Evolutionary conservation across 495 filamentous ascomycete genomes (phyloP), one percentile per base, ranked within the genome.

Genomic region (Cryomyces minteri): DNA sequence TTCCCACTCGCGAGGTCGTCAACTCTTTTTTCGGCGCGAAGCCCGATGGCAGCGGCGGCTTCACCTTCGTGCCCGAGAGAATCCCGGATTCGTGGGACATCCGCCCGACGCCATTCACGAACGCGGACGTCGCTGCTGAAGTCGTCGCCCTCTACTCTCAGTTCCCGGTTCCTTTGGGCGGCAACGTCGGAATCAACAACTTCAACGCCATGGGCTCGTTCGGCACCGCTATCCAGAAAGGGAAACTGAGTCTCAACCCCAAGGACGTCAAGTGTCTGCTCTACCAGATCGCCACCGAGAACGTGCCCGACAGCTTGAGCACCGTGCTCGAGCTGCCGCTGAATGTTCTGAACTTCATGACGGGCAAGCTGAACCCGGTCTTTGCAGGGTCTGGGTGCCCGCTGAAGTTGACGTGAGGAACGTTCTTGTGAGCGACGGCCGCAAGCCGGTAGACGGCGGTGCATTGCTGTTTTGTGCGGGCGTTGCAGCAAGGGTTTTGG

Each of bases 51-150:
- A 54, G 55, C 37, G 61, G 62, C 11, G 48, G 40, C 36, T 65
- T 54, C 44, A 43, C n/a, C 18, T 65, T 60, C 55, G 58, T 51
- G 40, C 48, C 52, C 43, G 63, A 65, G 49, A 50, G 56, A 47
- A 66, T 65, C 39, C 60, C 63, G 28, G 44, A 48, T 11, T 58
- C 62, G 40, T 66, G 63, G 63, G 54, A 47, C 48, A 63, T 58
- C 51, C 57, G 63, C 30, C 49, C 54, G 18, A 47, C 42, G 10
- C 62, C 63, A 9, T 65, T 61, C 50, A 53, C 48, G 31, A 50
- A 45, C 45, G 25, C 9, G 4, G 56, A 62, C 37, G 61, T 59
- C 9, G 54, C 51, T 11, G 14, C 18, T 6, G 49, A 66, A 50
- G 61, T 66, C 39, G 29, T 62, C 6, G 46, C 50, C 7, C 53